Percentiles rank a stretch among this genome's conserved stretches.
Evolutionary conservation across 2,329 filamentous ascomycete species (phyloP).

Genomic region (Calonectria montana): DNA sequence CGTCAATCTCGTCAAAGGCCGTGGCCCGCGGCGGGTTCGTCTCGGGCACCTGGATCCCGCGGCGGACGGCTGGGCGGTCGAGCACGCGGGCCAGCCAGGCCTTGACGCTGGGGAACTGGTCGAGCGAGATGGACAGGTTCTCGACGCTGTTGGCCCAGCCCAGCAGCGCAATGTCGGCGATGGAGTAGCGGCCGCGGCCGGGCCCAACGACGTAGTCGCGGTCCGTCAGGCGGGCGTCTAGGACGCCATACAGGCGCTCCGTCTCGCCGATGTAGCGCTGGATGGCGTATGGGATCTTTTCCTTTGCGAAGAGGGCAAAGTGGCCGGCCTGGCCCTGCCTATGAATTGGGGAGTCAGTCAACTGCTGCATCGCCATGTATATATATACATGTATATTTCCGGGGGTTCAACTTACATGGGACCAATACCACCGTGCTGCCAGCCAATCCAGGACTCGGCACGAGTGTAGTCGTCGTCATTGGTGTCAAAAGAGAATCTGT

Average conservation of each 20-base stretch:
- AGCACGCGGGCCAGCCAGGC: conserved; percentile 79
- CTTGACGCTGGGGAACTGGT: conserved; percentile 77
- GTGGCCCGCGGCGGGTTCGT: conserved; percentile 41
- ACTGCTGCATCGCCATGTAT: neutral
- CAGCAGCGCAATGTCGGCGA: conserved; percentile 79
- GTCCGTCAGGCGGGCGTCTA: conserved; percentile 71
- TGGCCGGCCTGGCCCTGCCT: conserved; percentile 83
- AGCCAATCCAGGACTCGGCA: conserved; percentile 66
- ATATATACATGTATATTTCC: too few species aligned
- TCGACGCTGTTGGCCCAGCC: conserved; percentile 72
- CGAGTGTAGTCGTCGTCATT: conserved; percentile 53
- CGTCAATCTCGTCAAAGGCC: conserved; percentile 33
- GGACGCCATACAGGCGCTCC: conserved; percentile 77
- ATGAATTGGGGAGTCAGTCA: conserved; percentile 27
- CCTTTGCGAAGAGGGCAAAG: conserved; percentile 75
- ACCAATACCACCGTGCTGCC: conserved; percentile 80
- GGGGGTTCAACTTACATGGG: conserved; percentile 61
- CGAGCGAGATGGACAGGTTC: conserved; percentile 52
- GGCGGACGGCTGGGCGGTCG: conserved; percentile 75
- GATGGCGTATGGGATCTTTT: conserved; percentile 76
- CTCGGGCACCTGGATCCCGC: conserved; percentile 76
- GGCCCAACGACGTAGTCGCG: conserved; percentile 67
- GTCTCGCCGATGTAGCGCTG: conserved; percentile 83
- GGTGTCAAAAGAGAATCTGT: conserved; percentile 49
- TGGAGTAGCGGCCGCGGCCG: conserved; percentile 66